Conservation (phyloP, 208 protist genomes). For the Herpetomonas samuelpessoai region DNA sequence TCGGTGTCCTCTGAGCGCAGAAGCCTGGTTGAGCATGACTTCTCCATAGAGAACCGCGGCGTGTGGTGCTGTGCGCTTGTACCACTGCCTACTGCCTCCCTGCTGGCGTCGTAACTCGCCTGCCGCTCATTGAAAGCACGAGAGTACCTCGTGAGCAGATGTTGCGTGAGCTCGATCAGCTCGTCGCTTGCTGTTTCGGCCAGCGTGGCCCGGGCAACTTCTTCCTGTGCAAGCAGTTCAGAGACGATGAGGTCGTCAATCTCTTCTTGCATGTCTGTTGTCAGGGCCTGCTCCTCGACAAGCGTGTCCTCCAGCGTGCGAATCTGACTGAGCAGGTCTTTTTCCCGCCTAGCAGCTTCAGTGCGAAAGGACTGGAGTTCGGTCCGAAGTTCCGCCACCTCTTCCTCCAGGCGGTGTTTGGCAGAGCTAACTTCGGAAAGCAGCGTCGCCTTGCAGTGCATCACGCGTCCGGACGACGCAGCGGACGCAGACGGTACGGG, state of each 20-base stretch:
- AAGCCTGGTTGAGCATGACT: no score
- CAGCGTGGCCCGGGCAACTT: no score
- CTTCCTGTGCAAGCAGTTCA: conserved; percentile 51
- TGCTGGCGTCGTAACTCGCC: no score
- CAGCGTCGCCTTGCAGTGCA: conserved; percentile 12
- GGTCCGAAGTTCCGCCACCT: not conserved
- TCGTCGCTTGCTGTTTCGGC: no score
- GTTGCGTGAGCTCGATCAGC: no score
- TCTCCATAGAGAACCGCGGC: no score
- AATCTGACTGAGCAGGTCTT: conserved; percentile 2
- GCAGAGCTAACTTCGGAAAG: conserved; percentile 21
- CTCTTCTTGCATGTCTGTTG: conserved; percentile 63
- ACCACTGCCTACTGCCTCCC: no score
- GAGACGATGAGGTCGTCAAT: conserved; percentile 60
- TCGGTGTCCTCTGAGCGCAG: no score
- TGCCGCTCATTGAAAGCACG: no score
- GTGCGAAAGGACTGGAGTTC: conserved; percentile 1
- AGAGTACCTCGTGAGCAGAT: no score
- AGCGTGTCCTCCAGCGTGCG: conserved; percentile 12
- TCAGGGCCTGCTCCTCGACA: conserved; percentile 39
- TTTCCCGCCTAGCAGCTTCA: no score
- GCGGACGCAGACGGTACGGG: not conserved
- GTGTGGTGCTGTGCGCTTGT: no score
- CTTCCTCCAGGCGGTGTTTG: conserved; percentile 22
- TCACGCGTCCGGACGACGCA: not conserved